Percentiles rank a stretch among this genome's conserved stretches.
These are phyloP conservation scores for Globisporangium camurandrum DNA, from an alignment of 352 stramenopile genomes.

Conservation along the genomic window DNA sequence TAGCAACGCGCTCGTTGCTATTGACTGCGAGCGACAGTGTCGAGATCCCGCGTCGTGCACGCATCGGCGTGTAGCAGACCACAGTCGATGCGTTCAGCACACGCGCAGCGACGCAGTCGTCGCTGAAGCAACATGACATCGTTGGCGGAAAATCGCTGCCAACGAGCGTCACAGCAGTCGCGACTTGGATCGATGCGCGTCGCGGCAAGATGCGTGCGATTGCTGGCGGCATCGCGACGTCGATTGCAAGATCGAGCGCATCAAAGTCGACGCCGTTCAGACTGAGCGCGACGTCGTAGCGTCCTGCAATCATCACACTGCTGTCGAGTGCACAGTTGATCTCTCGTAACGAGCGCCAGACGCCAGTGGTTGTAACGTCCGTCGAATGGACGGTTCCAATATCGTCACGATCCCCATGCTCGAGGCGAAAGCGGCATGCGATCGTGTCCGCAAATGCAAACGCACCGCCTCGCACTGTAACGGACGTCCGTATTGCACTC, in stretches of 20 bases:
- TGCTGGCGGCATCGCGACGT: slow-evolving; percentile 18
- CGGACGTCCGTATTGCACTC: background rate
- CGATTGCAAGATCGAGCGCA: slow-evolving; percentile 9
- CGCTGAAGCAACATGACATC: slow-evolving; percentile 42
- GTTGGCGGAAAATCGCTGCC: slow-evolving; percentile 16
- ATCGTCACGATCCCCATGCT: background rate
- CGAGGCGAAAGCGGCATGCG: slow-evolving; percentile 16
- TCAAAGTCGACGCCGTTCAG: slow-evolving; percentile 18
- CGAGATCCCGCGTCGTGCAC: slow-evolving; percentile 7
- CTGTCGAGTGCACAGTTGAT: slow-evolving; percentile 17
- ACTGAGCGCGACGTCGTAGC: slow-evolving; percentile 19
- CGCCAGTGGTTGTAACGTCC: slow-evolving; percentile 3
- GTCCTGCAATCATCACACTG: background rate
- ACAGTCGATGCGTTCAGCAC: slow-evolving; percentile 15
- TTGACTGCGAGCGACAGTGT: slow-evolving; percentile 13
- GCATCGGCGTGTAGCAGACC: slow-evolving; percentile 15
- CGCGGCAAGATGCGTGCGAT: slow-evolving; percentile 16
- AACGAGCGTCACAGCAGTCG: slow-evolving; percentile 19
- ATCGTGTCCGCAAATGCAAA: slow-evolving; percentile 17
- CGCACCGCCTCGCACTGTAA: slow-evolving; percentile 18
- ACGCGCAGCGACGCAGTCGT: slow-evolving; percentile 18
- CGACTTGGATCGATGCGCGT: slow-evolving; percentile 13
- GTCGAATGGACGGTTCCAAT: background rate
- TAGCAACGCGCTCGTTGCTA: slow-evolving; percentile 7
- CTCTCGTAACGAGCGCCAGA: slow-evolving; percentile 26